Base-by-base conservation (phyloP, 140 eudicot species). In the Anethum foeniculum region DNA sequence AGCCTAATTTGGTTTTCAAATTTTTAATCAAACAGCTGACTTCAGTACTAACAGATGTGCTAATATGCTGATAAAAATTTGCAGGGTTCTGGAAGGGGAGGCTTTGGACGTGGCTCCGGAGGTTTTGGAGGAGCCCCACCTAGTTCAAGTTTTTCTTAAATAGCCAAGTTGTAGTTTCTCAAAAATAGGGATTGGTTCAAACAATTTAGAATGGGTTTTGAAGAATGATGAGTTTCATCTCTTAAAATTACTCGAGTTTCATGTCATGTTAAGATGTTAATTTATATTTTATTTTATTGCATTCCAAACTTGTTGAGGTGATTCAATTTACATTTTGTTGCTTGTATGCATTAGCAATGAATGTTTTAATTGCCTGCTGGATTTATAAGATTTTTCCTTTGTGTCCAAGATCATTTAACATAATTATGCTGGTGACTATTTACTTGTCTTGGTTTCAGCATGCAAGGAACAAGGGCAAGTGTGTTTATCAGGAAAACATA, bases 101-200 rank as follows among this genome's bases (percentile, higher is more conserved):
- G 93, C 41, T 85, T 87, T 75, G 93, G 87, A 34, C 75, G 75
- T 69, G 75, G 75, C 41, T 69, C 75, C 0, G 87, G 91, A 11
- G 83, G 91, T 67, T 83, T 80, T 68, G 92, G 89, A 41, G 85
- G 83, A 44, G 92, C 87, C 38, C 89, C 92, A 30, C 78, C 89
- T 34, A 86, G 92, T 75, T 84, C 47, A 62, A 83, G 85, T 41
- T 86, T 77, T 25, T 80, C 80, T 27, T 85, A 21, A 15, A 13
- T 75, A 34, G 11, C 46, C 7, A 14, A 27, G 71, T 5, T 69
- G 44, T 69, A 32, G 21, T 67, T 56, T 1, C 39, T 67, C 19
- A 1, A 34, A 69, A 15, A 7, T 34, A 69, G 75, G 75, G 46
- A 28, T 34, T 69, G 75, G 44, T 69, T 69, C 46, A 36, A 11